Conservation (phyloP, 1,284 basidiomycete genomes). For the Schizophyllum commune region DNA sequence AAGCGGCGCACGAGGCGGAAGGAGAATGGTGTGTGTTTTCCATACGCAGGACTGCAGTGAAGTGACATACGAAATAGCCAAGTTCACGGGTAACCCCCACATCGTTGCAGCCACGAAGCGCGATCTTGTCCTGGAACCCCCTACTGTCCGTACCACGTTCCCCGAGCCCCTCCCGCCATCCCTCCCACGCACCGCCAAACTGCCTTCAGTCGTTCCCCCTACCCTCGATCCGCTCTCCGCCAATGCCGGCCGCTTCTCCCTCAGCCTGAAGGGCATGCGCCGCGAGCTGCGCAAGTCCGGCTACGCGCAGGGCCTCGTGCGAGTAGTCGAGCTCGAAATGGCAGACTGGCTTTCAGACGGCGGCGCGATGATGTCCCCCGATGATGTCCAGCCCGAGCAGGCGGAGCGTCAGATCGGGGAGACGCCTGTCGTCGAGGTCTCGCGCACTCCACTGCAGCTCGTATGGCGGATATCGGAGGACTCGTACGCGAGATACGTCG, state of each 20-base stretch:
- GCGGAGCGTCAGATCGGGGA: constrained; percentile 27
- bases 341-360: constrained; percentile 52
- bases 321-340: constrained; percentile 59
- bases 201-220: constrained; percentile 37
- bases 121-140: constrained; percentile 43
- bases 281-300: constrained; percentile 50
- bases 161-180: constrained; percentile 66
- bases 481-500: constrained; percentile 66
- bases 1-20: constrained; percentile 68
- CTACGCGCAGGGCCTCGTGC: constrained; percentile 47
- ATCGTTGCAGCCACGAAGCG: constrained; percentile 48
- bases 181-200: constrained; percentile 48
- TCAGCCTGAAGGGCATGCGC: constrained; percentile 68
- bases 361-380: constrained; percentile 47
- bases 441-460: constrained; percentile 54
- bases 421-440: constrained; percentile 52
- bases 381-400: constrained; percentile 19
- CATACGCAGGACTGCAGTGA: background rate
- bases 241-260: constrained; percentile 66
- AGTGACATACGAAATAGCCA: constrained; percentile 32
- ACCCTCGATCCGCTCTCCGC: constrained; percentile 43
- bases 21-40: constrained; percentile 55
- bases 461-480: constrained; percentile 65
- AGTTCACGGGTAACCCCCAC: constrained; percentile 63
- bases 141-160: constrained; percentile 50